Conservation (phyloP, 2,329 filamentous ascomycete genomes). For the Ophiocordyceps camponoti-rufipedis region DNA sequence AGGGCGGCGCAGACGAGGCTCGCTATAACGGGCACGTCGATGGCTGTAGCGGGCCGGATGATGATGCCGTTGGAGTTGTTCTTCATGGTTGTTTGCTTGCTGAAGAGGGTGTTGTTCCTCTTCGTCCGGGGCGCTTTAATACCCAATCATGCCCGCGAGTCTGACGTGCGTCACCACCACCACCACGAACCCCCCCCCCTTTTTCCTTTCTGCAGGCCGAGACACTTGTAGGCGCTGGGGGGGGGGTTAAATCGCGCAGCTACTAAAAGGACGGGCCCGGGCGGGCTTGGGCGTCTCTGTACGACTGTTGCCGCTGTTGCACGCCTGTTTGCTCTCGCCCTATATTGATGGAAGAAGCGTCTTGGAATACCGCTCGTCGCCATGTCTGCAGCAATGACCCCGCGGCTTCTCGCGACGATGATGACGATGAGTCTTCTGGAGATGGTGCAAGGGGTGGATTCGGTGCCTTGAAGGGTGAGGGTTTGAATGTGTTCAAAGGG, state of each 20-base stretch:
- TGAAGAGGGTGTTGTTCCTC: neutral
- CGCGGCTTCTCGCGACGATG: neutral
- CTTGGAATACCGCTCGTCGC: neutral
- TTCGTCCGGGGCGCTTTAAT: neutral
- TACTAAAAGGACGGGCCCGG: neutral
- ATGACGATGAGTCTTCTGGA: neutral
- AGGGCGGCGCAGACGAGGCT: conserved; percentile 4
- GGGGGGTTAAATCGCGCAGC: too few species aligned
- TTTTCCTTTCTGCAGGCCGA: neutral
- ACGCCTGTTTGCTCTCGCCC: neutral
- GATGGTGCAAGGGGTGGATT: too few species aligned
- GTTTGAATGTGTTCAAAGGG: too few species aligned
- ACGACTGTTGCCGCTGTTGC: neutral
- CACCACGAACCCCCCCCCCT: too few species aligned
- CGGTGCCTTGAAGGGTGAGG: neutral
- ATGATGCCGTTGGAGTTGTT: neutral
- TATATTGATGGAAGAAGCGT: conserved; percentile 1
- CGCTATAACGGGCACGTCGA: conserved; percentile 5
- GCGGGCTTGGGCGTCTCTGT: neutral
- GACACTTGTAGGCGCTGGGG: too few species aligned
- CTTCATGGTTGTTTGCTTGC: neutral
- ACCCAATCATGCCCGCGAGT: neutral
- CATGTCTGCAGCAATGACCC: neutral
- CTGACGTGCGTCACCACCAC: neutral
- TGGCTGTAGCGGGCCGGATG: conserved; percentile 3